Percentiles rank a stretch among this genome's conserved stretches.
phyloP scores from a whole-genome alignment of 2,329 filamentous ascomycete genomes.

The Colletotrichum spaethianum region DNA sequence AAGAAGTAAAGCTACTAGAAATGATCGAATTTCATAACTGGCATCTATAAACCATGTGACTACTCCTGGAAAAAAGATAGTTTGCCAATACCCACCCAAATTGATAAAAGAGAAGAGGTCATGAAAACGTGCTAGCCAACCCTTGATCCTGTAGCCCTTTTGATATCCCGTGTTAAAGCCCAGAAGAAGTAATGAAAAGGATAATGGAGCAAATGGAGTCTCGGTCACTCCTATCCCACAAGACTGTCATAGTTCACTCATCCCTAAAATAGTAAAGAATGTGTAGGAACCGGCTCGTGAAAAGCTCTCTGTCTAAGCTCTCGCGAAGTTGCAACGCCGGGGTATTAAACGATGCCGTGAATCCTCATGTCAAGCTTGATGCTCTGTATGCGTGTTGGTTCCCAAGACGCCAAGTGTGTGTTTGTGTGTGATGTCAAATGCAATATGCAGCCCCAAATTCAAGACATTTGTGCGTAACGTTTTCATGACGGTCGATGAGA shows the following conservation, averaged over 20 bases:
- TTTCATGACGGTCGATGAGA: slow-evolving; percentile 2
- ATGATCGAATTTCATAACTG: slow-evolving; percentile 31
- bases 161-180: slow-evolving; percentile 33
- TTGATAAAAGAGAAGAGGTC: slow-evolving; percentile 26
- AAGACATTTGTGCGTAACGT: slow-evolving; percentile 13
- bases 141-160: slow-evolving; percentile 29
- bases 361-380: slow-evolving; percentile 36
- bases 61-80: neutral
- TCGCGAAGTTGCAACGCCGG: slow-evolving; percentile 39
- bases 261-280: slow-evolving; percentile 37
- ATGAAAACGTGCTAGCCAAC: slow-evolving; percentile 37
- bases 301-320: slow-evolving; percentile 41
- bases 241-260: slow-evolving; percentile 26
- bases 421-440: slow-evolving; percentile 32
- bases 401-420: slow-evolving; percentile 30
- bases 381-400: slow-evolving; percentile 37
- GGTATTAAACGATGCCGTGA: slow-evolving; percentile 37
- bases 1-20: neutral
- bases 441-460: slow-evolving; percentile 21
- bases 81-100: slow-evolving; percentile 23
- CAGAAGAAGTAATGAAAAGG: slow-evolving; percentile 1
- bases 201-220: neutral
- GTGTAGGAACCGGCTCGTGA: slow-evolving; percentile 36
- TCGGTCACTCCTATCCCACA: slow-evolving; percentile 10
- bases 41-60: slow-evolving; percentile 35